A percentile compares a stretch with the other conserved stretches of the same genome.
Evolutionary conservation across 768 basidiomycete species (phyloP).

Genomic region (Phanerochaete sordida): DNA sequence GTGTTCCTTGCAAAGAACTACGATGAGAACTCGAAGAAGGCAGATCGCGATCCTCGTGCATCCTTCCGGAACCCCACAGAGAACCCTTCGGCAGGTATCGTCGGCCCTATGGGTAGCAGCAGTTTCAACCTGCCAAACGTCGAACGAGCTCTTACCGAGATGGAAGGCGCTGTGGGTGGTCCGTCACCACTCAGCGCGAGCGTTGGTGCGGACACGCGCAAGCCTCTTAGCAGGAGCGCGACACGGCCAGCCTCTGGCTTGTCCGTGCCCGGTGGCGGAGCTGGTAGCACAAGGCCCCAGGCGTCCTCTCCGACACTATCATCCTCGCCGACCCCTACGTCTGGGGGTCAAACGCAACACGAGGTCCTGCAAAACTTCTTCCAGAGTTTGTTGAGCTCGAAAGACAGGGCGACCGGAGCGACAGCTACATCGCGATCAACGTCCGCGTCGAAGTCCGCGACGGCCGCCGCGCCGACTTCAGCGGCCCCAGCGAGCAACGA

Average conservation of each 20-base stretch:
- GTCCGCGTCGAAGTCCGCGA: background rate
- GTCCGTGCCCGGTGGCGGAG: constrained; percentile 16
- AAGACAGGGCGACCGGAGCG: constrained; percentile 44
- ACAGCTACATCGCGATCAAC: constrained; percentile 19
- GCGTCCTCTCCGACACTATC: constrained; percentile 28
- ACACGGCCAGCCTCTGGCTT: constrained; percentile 16
- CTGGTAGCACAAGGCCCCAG: constrained; percentile 15
- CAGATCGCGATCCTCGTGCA: constrained; percentile 84
- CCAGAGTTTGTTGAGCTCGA: constrained; percentile 72
- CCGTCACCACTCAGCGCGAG: constrained; percentile 26
- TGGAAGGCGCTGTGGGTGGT: constrained; percentile 60
- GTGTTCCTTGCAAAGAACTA: constrained; percentile 88
- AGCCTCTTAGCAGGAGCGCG: constrained; percentile 16
- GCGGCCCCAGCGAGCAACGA: background rate
- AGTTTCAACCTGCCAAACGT: constrained; percentile 85
- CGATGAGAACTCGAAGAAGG: constrained; percentile 87
- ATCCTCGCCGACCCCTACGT: constrained; percentile 39
- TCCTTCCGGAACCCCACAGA: constrained; percentile 81
- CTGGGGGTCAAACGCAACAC: constrained; percentile 66
- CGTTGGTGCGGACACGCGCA: constrained; percentile 31
- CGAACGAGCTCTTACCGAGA: constrained; percentile 81
- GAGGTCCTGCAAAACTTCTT: constrained; percentile 88
- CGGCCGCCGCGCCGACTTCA: background rate
- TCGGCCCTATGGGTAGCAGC: constrained; percentile 89
- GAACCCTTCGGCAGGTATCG: constrained; percentile 66